phyloP scores from a whole-genome alignment of 1,284 basidiomycete genomes.

The Clitocybe nebularis region DNA sequence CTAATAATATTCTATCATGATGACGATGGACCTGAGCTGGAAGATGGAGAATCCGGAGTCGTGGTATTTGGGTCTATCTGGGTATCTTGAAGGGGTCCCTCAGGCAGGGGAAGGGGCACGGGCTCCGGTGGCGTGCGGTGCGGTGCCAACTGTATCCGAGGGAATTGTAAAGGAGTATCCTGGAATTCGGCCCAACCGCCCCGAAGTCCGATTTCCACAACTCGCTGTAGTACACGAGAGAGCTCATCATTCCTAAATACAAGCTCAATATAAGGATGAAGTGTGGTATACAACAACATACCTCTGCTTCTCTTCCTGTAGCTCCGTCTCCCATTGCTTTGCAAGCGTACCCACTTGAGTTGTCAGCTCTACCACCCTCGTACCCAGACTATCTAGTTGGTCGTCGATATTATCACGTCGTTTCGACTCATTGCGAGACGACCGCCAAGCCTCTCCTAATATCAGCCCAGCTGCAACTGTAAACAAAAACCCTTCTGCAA shows the following conservation, averaged over 20 bases:
- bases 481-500: slow-evolving; percentile 88
- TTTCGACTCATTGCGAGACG: slow-evolving; percentile 68
- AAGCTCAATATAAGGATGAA: slow-evolving; percentile 5
- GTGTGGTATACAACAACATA: slow-evolving; percentile 24
- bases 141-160: slow-evolving; percentile 35
- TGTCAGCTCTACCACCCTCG: slow-evolving; percentile 43
- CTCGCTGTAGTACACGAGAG: slow-evolving; percentile 58
- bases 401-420: slow-evolving; percentile 76
- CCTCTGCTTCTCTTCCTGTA: slow-evolving; percentile 42
- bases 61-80: slow-evolving; percentile 14
- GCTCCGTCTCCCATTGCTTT: slow-evolving; percentile 40
- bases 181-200: slow-evolving; percentile 67
- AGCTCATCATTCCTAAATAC: slow-evolving; percentile 57
- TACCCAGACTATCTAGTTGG: slow-evolving; percentile 56
- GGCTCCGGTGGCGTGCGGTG: slow-evolving; percentile 4
- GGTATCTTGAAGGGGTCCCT: slow-evolving; percentile 10
- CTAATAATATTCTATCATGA: slow-evolving; percentile 2
- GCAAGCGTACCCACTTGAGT: slow-evolving; percentile 43
- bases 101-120: neutral
- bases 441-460: slow-evolving; percentile 75
- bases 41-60: neutral
- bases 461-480: slow-evolving; percentile 74
- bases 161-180: slow-evolving; percentile 47
- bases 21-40: neutral
- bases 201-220: slow-evolving; percentile 70